Base-by-base conservation (phyloP, 2,329 filamentous ascomycete genomes). In the Plectosphaerella cucumerina region DNA sequence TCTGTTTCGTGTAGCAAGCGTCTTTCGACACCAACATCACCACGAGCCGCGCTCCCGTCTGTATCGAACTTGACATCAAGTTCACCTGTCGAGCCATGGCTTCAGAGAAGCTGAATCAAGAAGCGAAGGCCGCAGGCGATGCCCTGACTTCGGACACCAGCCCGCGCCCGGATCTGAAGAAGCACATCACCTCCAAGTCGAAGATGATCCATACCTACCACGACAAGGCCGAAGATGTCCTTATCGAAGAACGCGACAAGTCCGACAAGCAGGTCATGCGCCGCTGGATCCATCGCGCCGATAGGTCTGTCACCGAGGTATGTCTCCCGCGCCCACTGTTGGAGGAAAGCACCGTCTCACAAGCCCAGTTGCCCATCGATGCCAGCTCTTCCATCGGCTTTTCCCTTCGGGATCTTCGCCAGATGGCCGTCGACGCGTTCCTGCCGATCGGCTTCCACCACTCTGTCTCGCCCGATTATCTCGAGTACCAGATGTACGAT, bases 381-480 rank as follows among this genome's bases (percentile, higher is more conserved):
- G 18, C 31, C 26, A 56, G 51, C 18, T 53, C 58, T 9, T 64
- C 59, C 37, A 15, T 45, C 2, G 21, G 4, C 6, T 14, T 34
- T n/a, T 37, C 43, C 14, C 11, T 49, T 15, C 17, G 15, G 14
- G 33, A 48, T 23, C 44, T 56, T 9, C 49, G 47, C 10, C 54
- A 56, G 15, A 51, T 75, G 9, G 64, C 91, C 15, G 60, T 56
- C 41, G 85, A 90, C 58, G 81, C 92, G 23, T 96, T 96, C 64
- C 77, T 96, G 1, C 92, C 92, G 0, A 85, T 88, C 2, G 91
- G 91, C n/a, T 97, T 87, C 67, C 92, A 91, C 1, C 82, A 91
- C 58, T 94, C 86, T 46, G 92, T 97, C 26, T 93, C 87, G 1
- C 74, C 82, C 14, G 91, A 97, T 68, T 97, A 97, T 68, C 74